Evolutionary conservation across 2,329 filamentous ascomycete species (phyloP), one percentile per base, ranked within the genome.

Genomic region (Ophiostoma montium): DNA sequence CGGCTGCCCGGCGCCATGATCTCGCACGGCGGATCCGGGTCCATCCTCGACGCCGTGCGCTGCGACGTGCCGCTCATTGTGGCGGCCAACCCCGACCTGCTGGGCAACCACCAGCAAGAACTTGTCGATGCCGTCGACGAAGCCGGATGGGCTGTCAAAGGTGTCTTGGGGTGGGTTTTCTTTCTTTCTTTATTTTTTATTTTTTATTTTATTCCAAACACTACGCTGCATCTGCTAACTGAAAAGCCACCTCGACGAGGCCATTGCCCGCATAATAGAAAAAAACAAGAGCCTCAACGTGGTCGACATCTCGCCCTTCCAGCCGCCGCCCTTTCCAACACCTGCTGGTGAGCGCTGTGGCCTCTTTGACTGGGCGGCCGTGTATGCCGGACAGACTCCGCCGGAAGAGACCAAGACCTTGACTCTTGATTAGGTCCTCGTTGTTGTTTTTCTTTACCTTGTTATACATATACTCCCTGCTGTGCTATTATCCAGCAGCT

Each of bases 61-160:
- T 69, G 84, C 47, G 76, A 78, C 13, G 69, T 88, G 0, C 82
- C 86, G 3, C 69, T 96, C n/a, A 75, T 98, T 46, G 86, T 95
- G 1, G 88, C 98, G 2, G 85, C 90, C 2, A 98, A 98, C 62
- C 74, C 79, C 2, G 70, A 71, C 7, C 74, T 98, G 0, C 74
- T 95, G 57, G 81, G 94, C 60, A 90, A 98, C 59, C 92, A 98
- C 61, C 92, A 98, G 65, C 75, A 79, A 18, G 87, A 96, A 63
- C 75, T 98, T 49, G 90, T 90, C 1, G 71, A 80, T 46, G 81
- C 86, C 56, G 74, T 96, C 50, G 76, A 83, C 31, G 67, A 71
- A 21, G 77, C 86, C 56, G 82, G 83, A 21, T 94, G 94, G 65
- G 78, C 86, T 3, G 71, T 89, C n/a, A 74, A 81, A 57, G 84